Evolutionary conservation across 176 grass and related monocot genomes (phyloP).

Genomic region (Bromus sterilis): DNA sequence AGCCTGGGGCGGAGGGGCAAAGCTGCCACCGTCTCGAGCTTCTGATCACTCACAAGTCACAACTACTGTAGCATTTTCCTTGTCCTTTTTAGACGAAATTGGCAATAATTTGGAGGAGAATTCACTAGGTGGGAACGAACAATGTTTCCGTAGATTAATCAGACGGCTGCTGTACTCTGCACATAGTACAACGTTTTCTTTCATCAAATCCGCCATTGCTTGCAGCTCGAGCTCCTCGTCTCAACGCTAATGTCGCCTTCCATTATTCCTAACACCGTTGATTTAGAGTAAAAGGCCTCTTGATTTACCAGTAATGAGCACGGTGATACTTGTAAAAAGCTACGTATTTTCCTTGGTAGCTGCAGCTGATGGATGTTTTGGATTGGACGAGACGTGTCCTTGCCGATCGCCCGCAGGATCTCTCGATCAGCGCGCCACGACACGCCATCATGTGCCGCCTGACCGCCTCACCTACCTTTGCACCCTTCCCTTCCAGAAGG

Average conservation of each 20-base stretch:
- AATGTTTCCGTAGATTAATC: background rate
- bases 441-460: background rate
- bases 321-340: too few relatives aligned
- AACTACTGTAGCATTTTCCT: background rate
- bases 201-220: too few relatives aligned
- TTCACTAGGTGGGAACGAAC: background rate
- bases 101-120: background rate
- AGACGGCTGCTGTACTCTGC: background rate
- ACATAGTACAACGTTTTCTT: background rate
- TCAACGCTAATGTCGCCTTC: background rate
- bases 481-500: background rate
- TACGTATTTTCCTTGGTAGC: background rate
- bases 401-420: background rate
- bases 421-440: background rate
- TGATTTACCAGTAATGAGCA: too few relatives aligned
- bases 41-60: background rate
- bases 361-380: background rate
- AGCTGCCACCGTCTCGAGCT: background rate
- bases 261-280: background rate
- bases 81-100: background rate
- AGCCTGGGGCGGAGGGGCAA: conserved; percentile 18
- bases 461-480: conserved; percentile 16
- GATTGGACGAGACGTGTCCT: background rate
- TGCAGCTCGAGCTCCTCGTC: background rate
- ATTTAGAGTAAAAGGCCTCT: too few relatives aligned